Base-by-base conservation (phyloP, 1,284 basidiomycete species). In the Apiotrichum laibachii region DNA sequence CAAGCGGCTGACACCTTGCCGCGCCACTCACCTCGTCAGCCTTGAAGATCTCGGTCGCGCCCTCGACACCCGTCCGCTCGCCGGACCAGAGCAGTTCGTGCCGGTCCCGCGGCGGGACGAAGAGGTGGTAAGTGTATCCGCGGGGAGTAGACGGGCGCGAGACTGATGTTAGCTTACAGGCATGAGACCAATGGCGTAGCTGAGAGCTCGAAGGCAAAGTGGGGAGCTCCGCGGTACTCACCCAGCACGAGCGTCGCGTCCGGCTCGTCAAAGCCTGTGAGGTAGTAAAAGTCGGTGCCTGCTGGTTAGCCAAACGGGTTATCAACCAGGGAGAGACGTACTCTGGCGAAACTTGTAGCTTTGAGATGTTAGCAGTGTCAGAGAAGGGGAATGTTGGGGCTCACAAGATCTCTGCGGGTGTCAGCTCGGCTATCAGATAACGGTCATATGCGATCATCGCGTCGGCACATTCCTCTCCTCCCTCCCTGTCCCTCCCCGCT, bases 191-290 rank as follows among this genome's bases (percentile, higher is more conserved):
- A 18, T 40, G 13, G n/a, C n/a, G 2, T 16, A 18, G 16, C 11
- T 10, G 22, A 16, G 19, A 19, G 42, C 9, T 10, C n/a, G 11
- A 31, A 31, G 26, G 26, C n/a, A n/a, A 31, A 3, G 26, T 4
- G 26, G 15, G 22, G 37, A 43, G 42, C 35, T 22, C 8, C 8
- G 19, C 6, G 22, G 15, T 15, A 71, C 83, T 55, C 63, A 89
- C 90, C 86, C 42, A 96, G 80, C 37, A 98, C 82, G 31, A 97
- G 81, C 0, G 90, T 92, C 15, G 93, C 85, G 62, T 96, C 89
- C 0, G 93, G 90, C 75, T 98, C 95, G 62, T 93, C 86, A 71
- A 96, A 96, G 8, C 96, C 95, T 0, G 94, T 94, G 13, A 97
- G 81, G 73, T 97, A 97, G 87, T 87, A 90, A 74, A 95, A 92